Conservation (phyloP, 768 basidiomycete species). For the Pulveroboletus frians region DNA sequence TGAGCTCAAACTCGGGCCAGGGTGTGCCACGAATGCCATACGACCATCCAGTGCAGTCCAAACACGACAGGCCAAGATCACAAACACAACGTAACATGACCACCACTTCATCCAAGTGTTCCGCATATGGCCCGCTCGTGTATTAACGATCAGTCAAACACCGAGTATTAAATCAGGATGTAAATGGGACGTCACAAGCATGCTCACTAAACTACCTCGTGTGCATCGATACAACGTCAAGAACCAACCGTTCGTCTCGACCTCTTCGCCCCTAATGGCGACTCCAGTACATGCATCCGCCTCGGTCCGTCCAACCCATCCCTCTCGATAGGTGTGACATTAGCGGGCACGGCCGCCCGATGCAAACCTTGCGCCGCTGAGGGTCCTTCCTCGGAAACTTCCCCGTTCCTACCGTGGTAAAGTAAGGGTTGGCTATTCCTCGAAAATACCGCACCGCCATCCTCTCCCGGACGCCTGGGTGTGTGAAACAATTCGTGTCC, state of each 20-base stretch:
- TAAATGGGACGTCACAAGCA: too few relatives aligned
- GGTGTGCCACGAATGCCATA: too few relatives aligned
- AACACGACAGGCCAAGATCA: too few relatives aligned
- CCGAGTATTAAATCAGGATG: background rate
- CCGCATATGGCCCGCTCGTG: background rate
- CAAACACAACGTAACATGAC: slow-evolving; percentile 1
- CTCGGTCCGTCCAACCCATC: slow-evolving; percentile 14
- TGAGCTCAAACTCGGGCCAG: background rate
- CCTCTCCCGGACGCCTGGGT: slow-evolving; percentile 37
- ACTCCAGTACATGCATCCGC: slow-evolving; percentile 26
- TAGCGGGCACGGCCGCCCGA: slow-evolving; percentile 26
- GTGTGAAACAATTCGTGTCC: slow-evolving; percentile 48
- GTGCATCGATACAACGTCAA: slow-evolving; percentile 2
- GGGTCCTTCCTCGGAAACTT: slow-evolving; percentile 15
- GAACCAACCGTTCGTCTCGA: slow-evolving; percentile 16
- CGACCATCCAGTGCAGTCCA: too few relatives aligned
- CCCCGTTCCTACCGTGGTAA: slow-evolving; percentile 19
- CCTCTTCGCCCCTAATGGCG: slow-evolving; percentile 27
- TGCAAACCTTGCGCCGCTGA: slow-evolving; percentile 14
- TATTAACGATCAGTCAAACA: background rate
- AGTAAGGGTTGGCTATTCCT: slow-evolving; percentile 6
- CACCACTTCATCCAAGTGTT: background rate
- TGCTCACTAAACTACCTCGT: background rate
- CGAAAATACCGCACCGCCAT: slow-evolving; percentile 10
- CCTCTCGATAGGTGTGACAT: slow-evolving; percentile 54